phyloP scores from a whole-genome alignment of 176 grass and related monocot genomes.

The Zizania latifolia region DNA sequence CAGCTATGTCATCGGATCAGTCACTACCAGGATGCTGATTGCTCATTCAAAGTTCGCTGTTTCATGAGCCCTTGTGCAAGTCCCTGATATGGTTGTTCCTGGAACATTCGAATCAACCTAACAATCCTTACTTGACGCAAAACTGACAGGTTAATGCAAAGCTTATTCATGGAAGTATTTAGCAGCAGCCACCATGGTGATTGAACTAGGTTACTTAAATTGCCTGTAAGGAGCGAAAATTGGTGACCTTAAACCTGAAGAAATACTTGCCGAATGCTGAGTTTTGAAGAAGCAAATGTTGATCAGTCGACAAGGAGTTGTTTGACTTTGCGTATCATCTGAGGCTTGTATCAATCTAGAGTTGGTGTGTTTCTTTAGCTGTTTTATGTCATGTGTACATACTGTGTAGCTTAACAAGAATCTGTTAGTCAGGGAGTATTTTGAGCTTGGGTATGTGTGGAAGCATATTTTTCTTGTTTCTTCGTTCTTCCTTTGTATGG shows the following conservation, averaged over 20 bases:
- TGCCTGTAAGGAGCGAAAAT: neutral
- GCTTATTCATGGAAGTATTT: neutral
- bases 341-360: conserved; percentile 8
- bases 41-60: neutral
- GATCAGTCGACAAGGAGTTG: neutral
- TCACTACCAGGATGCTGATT: conserved; percentile 71
- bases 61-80: neutral
- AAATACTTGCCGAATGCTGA: neutral
- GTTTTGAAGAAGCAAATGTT: neutral
- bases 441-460: neutral
- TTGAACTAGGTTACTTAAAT: neutral
- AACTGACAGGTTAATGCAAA: neutral
- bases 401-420: neutral
- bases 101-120: neutral
- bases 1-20: conserved; percentile 37
- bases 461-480: neutral
- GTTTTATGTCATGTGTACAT: neutral
- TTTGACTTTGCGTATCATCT: neutral
- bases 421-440: neutral
- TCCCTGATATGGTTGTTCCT: neutral
- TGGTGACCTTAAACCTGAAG: neutral
- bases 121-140: neutral
- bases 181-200: neutral
- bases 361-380: neutral
- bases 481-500: neutral